Conservation (phyloP, 176 grass and related monocot species). For the Oryza nivara region DNA sequence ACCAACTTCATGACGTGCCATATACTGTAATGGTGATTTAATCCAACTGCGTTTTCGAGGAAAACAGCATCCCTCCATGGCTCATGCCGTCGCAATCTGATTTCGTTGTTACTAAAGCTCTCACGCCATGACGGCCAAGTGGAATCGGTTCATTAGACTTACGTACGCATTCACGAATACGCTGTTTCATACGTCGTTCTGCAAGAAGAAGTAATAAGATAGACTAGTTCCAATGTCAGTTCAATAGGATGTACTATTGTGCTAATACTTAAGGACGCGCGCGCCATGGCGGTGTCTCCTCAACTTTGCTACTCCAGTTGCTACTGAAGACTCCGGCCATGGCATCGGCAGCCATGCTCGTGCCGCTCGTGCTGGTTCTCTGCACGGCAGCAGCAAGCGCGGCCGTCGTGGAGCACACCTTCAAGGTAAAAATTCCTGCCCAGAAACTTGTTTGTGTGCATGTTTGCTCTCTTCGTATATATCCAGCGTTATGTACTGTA, state of each 20-base stretch:
- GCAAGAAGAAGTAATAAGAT: background rate
- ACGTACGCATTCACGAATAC: background rate
- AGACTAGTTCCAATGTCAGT: background rate
- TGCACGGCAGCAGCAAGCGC: constrained; percentile 14
- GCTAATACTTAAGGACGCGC: constrained; percentile 13
- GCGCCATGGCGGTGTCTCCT: background rate
- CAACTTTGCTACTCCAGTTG: background rate
- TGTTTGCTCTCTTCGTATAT: background rate
- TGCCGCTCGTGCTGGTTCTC: constrained; percentile 20
- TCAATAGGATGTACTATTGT: background rate
- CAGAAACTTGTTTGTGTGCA: background rate
- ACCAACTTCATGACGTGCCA: background rate
- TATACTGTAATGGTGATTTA: background rate
- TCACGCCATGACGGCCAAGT: background rate
- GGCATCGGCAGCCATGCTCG: background rate
- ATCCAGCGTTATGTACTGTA: too few species aligned
- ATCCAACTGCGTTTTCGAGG: background rate
- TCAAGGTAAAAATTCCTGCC: constrained; percentile 32
- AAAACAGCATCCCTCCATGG: background rate
- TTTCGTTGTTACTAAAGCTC: constrained; percentile 7
- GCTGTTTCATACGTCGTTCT: background rate
- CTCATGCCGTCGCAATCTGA: constrained; percentile 6
- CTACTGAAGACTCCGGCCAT: background rate
- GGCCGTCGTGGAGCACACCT: constrained; percentile 43
- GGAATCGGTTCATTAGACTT: background rate